Evolutionary conservation across 1,139 yeast genomes (phyloP).

Genomic region (Zygotorulaspora mrakii): DNA sequence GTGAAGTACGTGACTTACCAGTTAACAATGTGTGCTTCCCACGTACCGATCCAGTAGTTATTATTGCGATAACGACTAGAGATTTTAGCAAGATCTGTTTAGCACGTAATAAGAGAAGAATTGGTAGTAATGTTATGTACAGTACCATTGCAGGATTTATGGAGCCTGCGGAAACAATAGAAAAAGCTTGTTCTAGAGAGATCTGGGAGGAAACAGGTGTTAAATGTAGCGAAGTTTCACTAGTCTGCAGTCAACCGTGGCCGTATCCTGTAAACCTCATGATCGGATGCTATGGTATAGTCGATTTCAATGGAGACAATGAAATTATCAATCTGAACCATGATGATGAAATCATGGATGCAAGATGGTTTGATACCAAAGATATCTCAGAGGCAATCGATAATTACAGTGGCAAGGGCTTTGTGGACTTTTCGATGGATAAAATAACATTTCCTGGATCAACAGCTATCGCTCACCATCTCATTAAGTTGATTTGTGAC

Average conservation of each 20-base stretch:
- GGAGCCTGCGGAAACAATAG: conserved; percentile 92
- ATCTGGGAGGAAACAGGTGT: conserved; percentile 97
- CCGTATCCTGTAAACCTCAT: conserved; percentile 91
- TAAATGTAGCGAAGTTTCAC: conserved; percentile 50
- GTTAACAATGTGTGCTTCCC: conserved; percentile 71
- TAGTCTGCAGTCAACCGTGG: conserved; percentile 86
- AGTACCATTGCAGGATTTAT: conserved; percentile 91
- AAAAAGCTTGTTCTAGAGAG: conserved; percentile 82
- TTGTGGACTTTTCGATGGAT: conserved; percentile 27
- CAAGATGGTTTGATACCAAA: conserved; percentile 70
- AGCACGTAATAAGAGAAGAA: conserved; percentile 62
- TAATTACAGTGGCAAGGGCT: conserved; percentile 23
- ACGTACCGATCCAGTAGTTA: conserved; percentile 83
- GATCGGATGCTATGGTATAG: conserved; percentile 85
- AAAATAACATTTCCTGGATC: conserved; percentile 45
- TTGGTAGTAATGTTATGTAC: conserved; percentile 52
- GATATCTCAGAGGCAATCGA: conserved; percentile 47
- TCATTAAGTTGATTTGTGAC: conserved; percentile 39
- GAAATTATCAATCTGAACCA: conserved; percentile 68
- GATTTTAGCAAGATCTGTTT: conserved; percentile 62
- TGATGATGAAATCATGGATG: conserved; percentile 81
- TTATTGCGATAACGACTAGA: conserved; percentile 68
- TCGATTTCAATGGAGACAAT: conserved; percentile 57
- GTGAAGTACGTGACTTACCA: conserved; percentile 53
- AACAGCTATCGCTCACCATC: conserved; percentile 47